These are phyloP conservation scores for Trichoderma asperelloides DNA, from an alignment of 495 filamentous ascomycete species.

Conservation along the genomic window DNA sequence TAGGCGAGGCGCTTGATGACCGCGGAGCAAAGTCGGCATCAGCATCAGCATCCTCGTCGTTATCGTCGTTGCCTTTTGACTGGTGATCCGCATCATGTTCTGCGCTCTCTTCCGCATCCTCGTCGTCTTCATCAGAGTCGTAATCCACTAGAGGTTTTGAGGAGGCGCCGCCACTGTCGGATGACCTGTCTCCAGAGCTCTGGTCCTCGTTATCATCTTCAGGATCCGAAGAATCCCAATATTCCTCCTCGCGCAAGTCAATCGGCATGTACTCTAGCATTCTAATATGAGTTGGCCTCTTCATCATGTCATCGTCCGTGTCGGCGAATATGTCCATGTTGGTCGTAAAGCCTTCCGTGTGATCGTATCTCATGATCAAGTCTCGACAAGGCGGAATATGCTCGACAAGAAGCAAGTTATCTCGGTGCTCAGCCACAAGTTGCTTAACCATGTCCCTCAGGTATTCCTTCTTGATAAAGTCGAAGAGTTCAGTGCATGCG, in stretches of 20 bases:
- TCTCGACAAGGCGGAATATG: conserved; percentile 82
- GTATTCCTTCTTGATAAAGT: conserved; percentile 78
- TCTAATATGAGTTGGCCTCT: conserved; percentile 56
- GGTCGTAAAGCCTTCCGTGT: conserved; percentile 58
- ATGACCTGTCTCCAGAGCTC: neutral
- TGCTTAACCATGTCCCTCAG: conserved; percentile 76
- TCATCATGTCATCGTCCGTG: conserved; percentile 38
- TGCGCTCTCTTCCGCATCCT: conserved; percentile 25
- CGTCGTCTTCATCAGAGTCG: conserved; percentile 71
- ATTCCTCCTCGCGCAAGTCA: conserved; percentile 83
- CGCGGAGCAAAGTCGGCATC: conserved; percentile 15
- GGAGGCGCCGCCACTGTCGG: conserved; percentile 41
- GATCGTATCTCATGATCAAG: conserved; percentile 71
- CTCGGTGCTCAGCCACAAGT: conserved; percentile 80
- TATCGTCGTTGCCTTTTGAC: conserved; percentile 10
- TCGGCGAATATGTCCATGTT: conserved; percentile 47
- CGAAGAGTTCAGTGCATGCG: conserved; percentile 92
- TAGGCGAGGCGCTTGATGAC: conserved; percentile 24
- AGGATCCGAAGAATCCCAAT: conserved; percentile 89
- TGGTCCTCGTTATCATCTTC: conserved; percentile 49
- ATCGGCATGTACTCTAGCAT: conserved; percentile 58
- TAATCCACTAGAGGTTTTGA: conserved; percentile 82
- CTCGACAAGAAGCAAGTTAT: conserved; percentile 65
- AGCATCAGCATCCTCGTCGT: conserved; percentile 13
- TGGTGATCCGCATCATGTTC: conserved; percentile 28